Evolutionary conservation across 2,329 filamentous ascomycete genomes (phyloP).

Genomic region (Cylindrodendrum hubeiense): DNA sequence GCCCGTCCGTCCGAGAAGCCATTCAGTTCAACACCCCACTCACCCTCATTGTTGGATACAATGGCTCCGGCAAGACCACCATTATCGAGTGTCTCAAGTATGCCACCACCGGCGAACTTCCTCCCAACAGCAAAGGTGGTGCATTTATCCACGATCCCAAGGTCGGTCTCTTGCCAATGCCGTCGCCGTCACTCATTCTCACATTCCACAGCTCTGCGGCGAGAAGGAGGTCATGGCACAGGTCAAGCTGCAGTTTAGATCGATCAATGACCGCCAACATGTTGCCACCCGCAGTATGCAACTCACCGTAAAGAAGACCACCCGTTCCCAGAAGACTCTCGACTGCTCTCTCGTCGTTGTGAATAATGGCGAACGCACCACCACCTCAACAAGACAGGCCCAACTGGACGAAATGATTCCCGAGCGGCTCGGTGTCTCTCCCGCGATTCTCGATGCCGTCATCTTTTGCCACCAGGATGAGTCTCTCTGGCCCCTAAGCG

Average conservation of each 20-base stretch:
- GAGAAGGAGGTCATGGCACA: constrained; percentile 92
- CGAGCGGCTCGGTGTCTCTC: constrained; percentile 87
- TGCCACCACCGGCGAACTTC: constrained; percentile 93
- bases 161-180: constrained; percentile 53
- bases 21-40: constrained; percentile 92
- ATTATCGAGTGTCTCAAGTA: constrained; percentile 99
- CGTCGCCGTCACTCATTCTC: constrained; percentile 10
- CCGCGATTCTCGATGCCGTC: constrained; percentile 90
- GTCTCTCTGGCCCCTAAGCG: constrained; percentile 95
- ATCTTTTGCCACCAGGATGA: constrained; percentile 99
- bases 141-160: constrained; percentile 99
- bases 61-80: constrained; percentile 98
- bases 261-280: constrained; percentile 82
- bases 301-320: constrained; percentile 86
- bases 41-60: constrained; percentile 96
- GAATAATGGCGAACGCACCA: constrained; percentile 82
- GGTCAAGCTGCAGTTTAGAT: constrained; percentile 89
- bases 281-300: constrained; percentile 88
- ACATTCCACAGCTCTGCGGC: constrained; percentile 70
- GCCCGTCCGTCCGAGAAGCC: constrained; percentile 77
- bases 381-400: constrained; percentile 82
- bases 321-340: constrained; percentile 82
- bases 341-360: constrained; percentile 83
- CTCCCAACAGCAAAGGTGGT: constrained; percentile 89
- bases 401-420: constrained; percentile 89